phyloP scores from a whole-genome alignment of 805 yeast species.

The Candida fluviatilis region DNA sequence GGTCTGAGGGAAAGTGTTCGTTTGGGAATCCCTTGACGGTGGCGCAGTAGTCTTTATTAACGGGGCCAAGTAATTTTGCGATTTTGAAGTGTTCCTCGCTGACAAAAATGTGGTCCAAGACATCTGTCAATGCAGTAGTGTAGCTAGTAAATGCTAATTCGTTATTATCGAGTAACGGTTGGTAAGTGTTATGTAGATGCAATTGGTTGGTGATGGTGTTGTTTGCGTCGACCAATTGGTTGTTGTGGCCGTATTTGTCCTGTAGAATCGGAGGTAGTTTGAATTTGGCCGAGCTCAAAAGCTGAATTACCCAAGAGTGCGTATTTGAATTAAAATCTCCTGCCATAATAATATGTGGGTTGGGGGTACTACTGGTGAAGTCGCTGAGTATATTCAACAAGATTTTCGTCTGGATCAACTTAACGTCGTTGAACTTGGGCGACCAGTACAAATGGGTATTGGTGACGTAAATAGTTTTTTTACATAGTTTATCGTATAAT shows the following conservation, averaged over 20 bases:
- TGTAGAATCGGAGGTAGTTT: conserved; percentile 10
- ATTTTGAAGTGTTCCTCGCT: conserved; percentile 36
- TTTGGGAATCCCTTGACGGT: conserved; percentile 49
- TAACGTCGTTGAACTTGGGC: conserved; percentile 47
- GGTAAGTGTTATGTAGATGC: conserved; percentile 13
- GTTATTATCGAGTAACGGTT: conserved; percentile 11
- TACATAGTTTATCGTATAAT: conserved; percentile 40
- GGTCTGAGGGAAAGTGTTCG: conserved; percentile 55
- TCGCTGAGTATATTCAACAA: conserved; percentile 13
- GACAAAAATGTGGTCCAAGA: conserved; percentile 59
- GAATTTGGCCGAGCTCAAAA: conserved; percentile 26
- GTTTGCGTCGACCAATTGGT: conserved; percentile 8
- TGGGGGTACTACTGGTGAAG: conserved; percentile 7
- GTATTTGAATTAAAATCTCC: conserved; percentile 59
- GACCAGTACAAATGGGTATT: conserved; percentile 62
- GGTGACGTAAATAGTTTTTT: conserved; percentile 41
- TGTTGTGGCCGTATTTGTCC: conserved; percentile 15
- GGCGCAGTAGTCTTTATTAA: conserved; percentile 29
- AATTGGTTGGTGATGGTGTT: conserved; percentile 14
- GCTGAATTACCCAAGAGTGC: conserved; percentile 45
- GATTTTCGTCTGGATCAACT: conserved; percentile 48
- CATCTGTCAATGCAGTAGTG: conserved; percentile 46
- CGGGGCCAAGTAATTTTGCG: conserved; percentile 49
- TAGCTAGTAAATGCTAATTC: conserved; percentile 27
- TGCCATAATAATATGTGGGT: conserved; percentile 38